Conservation (phyloP, 1,284 basidiomycete species). For the Pisolithus thermaeus region DNA sequence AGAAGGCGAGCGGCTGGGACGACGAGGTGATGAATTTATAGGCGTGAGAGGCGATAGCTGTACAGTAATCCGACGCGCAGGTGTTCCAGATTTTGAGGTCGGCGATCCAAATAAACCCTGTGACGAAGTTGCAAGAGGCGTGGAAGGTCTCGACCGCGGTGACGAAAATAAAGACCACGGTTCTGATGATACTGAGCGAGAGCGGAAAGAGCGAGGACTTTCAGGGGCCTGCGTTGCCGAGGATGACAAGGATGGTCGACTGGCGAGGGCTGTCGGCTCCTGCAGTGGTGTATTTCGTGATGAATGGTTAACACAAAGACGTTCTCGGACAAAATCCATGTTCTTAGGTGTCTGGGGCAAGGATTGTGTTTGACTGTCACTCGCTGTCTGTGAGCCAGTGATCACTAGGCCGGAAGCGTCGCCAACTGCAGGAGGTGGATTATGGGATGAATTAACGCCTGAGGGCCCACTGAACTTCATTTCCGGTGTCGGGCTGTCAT, state of each 20-base stretch:
- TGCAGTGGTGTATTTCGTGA: background rate
- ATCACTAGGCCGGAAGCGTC: background rate
- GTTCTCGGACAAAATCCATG: constrained; percentile 1
- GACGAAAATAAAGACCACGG: constrained; percentile 11
- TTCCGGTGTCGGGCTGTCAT: constrained; percentile 3
- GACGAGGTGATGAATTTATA: background rate
- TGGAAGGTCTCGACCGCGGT: constrained; percentile 1
- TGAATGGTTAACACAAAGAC: constrained; percentile 15
- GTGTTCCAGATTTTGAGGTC: background rate
- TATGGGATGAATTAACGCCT: background rate
- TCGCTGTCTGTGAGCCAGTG: background rate
- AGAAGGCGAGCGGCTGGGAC: constrained; percentile 9
- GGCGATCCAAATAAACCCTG: background rate
- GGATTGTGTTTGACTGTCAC: background rate
- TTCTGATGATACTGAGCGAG: constrained; percentile 4
- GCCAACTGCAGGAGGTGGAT: background rate
- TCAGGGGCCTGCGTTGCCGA: background rate
- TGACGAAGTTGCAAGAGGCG: constrained; percentile 1
- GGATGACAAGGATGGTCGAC: background rate
- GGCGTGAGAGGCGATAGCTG: constrained; percentile 1
- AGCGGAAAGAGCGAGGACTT: background rate
- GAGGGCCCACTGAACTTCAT: background rate
- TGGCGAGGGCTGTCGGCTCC: background rate
- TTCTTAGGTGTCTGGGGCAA: background rate
- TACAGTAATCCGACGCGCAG: background rate